Base-by-base conservation (phyloP, 441 rosid species). In the Pelargonium exstipulatum region DNA sequence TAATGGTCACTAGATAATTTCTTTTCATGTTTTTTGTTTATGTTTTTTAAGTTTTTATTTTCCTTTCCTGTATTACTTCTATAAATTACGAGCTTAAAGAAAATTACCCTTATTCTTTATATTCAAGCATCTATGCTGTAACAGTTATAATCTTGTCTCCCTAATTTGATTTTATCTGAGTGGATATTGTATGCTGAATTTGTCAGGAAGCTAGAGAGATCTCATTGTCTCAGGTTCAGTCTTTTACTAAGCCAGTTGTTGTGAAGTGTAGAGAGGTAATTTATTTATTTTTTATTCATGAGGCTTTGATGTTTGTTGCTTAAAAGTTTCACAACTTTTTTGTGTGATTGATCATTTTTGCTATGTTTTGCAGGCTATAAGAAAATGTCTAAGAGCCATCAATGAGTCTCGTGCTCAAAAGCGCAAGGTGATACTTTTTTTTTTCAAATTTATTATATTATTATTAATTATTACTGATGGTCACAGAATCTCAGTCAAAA, bases 381-480 rank as follows among this genome's bases (percentile, higher is more conserved):
- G 89, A 80, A 96, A 90, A 82, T 85, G 92, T 73, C 80, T 81
- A 29, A 88, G 99, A 84, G 98, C 97, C 71, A 93, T 93, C 69
- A 93, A 91, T 75, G 97, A 93, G 74, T 91, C 99, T 76, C 96
- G 97, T 64, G 91, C 96, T 35, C 92, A 87, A 79, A 96, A 96
- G 86, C 94, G 99, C 61, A 96, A 93, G 98, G 99, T 91, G 75
- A 57, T 53, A 22, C 45, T 5, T 2, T 37, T 71, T 17, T 43
- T 48, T 10, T 26, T 65, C n/a, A 42, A 32, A 61, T 42, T 9
- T 46, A 16, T 51, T 18, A 65, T 64, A 12, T 65, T 60, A 14
- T 62, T 69, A 49, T 40, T 64, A 22, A 17, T 74, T 43, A n/a
- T n/a, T 35, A 58, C 43, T 60, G 7, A 22, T 22, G 9, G 9